Evolutionary conservation across 2,329 filamentous ascomycete species (phyloP).

Genomic region (Thielaviopsis euricoi): DNA sequence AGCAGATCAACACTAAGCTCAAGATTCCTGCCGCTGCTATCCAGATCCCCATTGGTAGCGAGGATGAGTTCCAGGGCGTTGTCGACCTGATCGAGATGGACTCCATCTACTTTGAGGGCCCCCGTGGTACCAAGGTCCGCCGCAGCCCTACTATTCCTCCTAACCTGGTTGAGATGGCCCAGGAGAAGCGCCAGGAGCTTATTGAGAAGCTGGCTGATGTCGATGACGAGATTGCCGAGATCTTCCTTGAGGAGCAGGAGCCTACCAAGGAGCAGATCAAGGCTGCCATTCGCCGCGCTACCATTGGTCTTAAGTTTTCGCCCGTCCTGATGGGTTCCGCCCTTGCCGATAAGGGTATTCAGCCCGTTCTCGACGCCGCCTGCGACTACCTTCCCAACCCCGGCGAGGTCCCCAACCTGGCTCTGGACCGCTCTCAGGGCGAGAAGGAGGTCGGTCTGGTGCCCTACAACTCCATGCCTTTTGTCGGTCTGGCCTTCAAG

Average conservation of each 20-base stretch:
- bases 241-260: conserved; percentile 75
- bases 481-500: conserved; percentile 95
- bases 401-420: conserved; percentile 72
- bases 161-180: conserved; percentile 57
- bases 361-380: conserved; percentile 92
- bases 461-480: conserved; percentile 83
- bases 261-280: conserved; percentile 75
- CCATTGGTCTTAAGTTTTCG: conserved; percentile 77
- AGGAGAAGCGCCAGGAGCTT: conserved; percentile 68
- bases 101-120: conserved; percentile 80
- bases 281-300: conserved; percentile 77
- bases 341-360: conserved; percentile 82
- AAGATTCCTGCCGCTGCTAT: conserved; percentile 84
- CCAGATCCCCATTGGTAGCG: conserved; percentile 83
- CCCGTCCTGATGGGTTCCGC: conserved; percentile 96
- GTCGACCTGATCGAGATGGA: conserved; percentile 88
- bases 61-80: conserved; percentile 84
- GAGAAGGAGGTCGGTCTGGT: conserved; percentile 76
- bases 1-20: conserved; percentile 94
- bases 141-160: conserved; percentile 67
- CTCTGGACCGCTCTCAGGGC: conserved; percentile 62
- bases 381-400: conserved; percentile 94
- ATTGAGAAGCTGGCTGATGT: conserved; percentile 95
- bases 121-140: conserved; percentile 60
- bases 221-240: conserved; percentile 91